Evolutionary conservation across 208 protist genomes (phyloP).

Genomic region (Trypanosoma cruzi): DNA sequence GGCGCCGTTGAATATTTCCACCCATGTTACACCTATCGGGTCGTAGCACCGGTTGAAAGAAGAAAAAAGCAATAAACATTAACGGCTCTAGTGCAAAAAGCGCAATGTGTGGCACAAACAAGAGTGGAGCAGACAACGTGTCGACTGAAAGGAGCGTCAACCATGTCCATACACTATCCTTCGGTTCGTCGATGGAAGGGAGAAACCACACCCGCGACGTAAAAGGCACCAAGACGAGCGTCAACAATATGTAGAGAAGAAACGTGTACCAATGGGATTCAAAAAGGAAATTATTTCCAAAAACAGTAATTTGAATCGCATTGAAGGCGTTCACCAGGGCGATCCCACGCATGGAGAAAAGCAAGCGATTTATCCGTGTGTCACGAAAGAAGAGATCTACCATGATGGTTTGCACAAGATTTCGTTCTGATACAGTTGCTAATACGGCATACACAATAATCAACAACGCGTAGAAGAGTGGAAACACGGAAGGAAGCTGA

Average conservation of each 20-base stretch:
- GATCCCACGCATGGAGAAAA: constrained; percentile 74
- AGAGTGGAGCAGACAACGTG: constrained; percentile 36
- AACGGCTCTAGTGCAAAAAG: constrained; percentile 65
- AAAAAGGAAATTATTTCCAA: constrained; percentile 77
- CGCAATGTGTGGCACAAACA: constrained; percentile 62
- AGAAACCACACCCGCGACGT: constrained; percentile 81
- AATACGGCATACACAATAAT: constrained; percentile 61
- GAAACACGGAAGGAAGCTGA: constrained; percentile 51
- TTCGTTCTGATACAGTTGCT: constrained; percentile 38
- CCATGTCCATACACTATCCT: constrained; percentile 55
- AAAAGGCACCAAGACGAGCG: constrained; percentile 64
- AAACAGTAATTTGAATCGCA: constrained; percentile 63
- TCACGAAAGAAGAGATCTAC: constrained; percentile 63
- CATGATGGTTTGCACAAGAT: constrained; percentile 56
- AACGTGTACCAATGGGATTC: constrained; percentile 44
- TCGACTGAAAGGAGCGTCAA: constrained; percentile 66
- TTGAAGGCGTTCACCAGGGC: constrained; percentile 74
- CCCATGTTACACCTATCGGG: constrained; percentile 34
- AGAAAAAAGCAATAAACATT: constrained; percentile 65
- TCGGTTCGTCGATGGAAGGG: constrained; percentile 74
- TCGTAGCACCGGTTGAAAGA: constrained; percentile 43
- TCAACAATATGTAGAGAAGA: constrained; percentile 60
- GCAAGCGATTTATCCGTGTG: constrained; percentile 58
- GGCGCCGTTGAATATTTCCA: constrained; percentile 53
- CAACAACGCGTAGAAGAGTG: constrained; percentile 57